Conservation (phyloP, 2,329 filamentous ascomycete species). For the Hypoxylon sp. region DNA sequence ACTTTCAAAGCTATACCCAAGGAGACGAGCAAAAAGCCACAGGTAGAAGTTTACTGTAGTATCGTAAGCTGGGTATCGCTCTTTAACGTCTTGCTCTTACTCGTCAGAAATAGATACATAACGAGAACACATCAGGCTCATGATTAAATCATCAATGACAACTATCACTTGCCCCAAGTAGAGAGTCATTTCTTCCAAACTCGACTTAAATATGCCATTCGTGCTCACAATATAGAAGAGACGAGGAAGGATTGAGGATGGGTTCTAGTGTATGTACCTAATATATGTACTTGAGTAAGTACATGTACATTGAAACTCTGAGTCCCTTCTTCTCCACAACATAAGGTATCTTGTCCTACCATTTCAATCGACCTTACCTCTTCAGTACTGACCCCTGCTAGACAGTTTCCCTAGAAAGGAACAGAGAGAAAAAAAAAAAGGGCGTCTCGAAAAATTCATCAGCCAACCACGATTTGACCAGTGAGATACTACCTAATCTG, state of each 20-base stretch:
- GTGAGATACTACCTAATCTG: slow-evolving; percentile 39
- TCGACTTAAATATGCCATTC: no score
- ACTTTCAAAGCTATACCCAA: slow-evolving; percentile 3
- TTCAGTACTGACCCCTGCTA: slow-evolving; percentile 30
- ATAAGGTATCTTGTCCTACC: slow-evolving; percentile 33
- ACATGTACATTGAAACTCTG: slow-evolving; percentile 21
- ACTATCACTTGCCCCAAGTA: neutral
- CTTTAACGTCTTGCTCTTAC: neutral
- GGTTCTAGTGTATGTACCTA: neutral
- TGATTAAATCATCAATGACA: neutral
- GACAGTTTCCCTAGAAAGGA: slow-evolving; percentile 34
- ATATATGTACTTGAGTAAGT: neutral
- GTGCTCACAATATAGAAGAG: neutral
- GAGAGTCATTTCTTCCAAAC: no score
- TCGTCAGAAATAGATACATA: neutral
- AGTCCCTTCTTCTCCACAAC: slow-evolving; percentile 30
- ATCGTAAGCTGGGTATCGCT: neutral
- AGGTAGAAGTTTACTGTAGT: neutral
- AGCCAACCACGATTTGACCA: slow-evolving; percentile 35
- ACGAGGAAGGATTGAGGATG: neutral
- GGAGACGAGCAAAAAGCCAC: neutral
- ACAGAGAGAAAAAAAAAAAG: slow-evolving; percentile 22
- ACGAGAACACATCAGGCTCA: neutral
- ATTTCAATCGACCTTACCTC: slow-evolving; percentile 28
- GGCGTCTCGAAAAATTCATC: slow-evolving; percentile 25